Evolutionary conservation across 805 yeast genomes (phyloP), one percentile per base, ranked within the genome.

Genomic region (Wickerhamomyces pijperi): DNA sequence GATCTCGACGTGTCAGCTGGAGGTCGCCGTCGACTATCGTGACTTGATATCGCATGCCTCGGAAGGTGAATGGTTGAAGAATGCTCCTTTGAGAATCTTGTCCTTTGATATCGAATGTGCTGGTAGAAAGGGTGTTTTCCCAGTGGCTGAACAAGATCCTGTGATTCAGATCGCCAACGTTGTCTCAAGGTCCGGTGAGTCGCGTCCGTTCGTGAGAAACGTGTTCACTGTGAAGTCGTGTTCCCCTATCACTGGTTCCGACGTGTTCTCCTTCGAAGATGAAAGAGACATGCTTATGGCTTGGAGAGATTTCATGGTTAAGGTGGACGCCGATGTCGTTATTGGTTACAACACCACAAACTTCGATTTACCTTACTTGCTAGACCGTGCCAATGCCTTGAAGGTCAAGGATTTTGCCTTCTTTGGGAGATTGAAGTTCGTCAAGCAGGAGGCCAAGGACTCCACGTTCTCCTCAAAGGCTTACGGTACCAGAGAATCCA

Each of bases 91-190:
- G 43, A 79, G 99, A 53, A 78, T 92, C 36, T 65, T 92, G 48
- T 87, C 97, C 11, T 90, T 92, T 58, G 99, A 92, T 68, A 92
- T 92, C 44, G 99, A 92, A 61, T 92, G 99, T 71, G 92, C 98
- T 3, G 98, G 98, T 35, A 76, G 99, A 60, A 82, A 85, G 47
- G 98, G 98, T 39, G 73, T 92, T 12, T 92, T 92, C 58, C 98
- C 99, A 1, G 98, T 92, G 54, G 81, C 99, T 2, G 82, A 82
- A 44, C 72, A 76, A 36, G 99, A 92, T 63, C 82, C 96, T 0
- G 95, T 92, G 9, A 92, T 92, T 54, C 98, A 94, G 61, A 94
- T 92, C 46, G 98, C 98, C 5, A 90, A 86, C 54, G 96, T 92
- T 21, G 94, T 90, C 2, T 80, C 85, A 51, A 67, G 75, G 38